Base-by-base conservation (phyloP, 768 basidiomycete species). In the Agrocybe chaxingu region DNA sequence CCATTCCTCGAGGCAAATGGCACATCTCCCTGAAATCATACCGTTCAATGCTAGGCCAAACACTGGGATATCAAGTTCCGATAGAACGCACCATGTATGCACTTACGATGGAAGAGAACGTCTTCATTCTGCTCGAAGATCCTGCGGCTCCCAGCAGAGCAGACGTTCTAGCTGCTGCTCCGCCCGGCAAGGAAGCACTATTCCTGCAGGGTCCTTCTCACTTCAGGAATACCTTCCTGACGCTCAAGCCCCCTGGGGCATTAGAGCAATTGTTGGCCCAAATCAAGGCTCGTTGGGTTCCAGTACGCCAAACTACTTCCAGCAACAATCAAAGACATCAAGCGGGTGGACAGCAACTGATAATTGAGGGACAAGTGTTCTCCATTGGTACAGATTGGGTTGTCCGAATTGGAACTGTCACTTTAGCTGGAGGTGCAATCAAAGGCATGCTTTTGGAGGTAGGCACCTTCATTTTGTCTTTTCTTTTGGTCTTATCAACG, bases 361-460 rank as follows among this genome's bases (percentile, higher is more conserved):
- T 70, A 12, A 80, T 92, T 30, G 89, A 92, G 47, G 89, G 89
- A 0, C 69, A 77, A 46, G 74, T 87, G n/a, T 91, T 82, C 61
- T 67, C 80, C 12, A 88, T 92, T 47, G 89, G 89, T 1, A 84
- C 71, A 33, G 89, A 92, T 63, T 92, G 90, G 87, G 67, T 91
- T 12, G 84, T 92, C 7, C 77, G 89, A 11, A 81, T 83, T 32
- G 89, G 89, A 7, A 89, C 89, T 64, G 89, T 92, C 34, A 76
- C 81, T 38, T 70, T 89, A 13, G 79, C 85, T 16, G 87, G 88
- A 16, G 88, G 89, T 31, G 80, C 80, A 5, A 74, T 87, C 3
- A 89, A 84, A 60, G 89, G 89, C n/a, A 89, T 92, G 85, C 72
- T 92, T 36, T 71, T 92, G 24, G 89, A 92, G 81, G 89, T 88